A percentile compares a stretch with the other conserved stretches of the same genome.
These are phyloP conservation scores for Aspergillus persii DNA, from an alignment of 2,329 filamentous ascomycete genomes.

Conservation along the genomic window DNA sequence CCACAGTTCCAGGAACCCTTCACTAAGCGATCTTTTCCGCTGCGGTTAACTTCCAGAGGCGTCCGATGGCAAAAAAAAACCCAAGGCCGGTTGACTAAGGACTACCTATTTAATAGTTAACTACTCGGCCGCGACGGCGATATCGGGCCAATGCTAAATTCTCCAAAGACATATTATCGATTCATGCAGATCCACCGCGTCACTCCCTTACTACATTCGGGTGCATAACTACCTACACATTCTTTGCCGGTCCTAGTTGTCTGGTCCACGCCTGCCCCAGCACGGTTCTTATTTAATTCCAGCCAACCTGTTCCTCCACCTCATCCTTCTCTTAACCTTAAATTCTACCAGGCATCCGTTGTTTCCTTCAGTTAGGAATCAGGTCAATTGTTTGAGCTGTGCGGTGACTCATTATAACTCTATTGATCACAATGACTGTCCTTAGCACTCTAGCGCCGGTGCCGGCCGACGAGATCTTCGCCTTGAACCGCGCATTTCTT, in stretches of 20 bases:
- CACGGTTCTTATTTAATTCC: neutral
- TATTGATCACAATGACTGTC: constrained; percentile 26
- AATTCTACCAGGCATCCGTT: neutral
- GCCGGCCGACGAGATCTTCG: constrained; percentile 88
- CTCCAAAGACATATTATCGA: constrained; percentile 3
- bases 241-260: neutral
- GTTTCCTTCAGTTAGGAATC: neutral
- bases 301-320: constrained; percentile 11
- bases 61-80: constrained; percentile 8
- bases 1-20: constrained; percentile 10
- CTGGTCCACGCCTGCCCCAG: neutral
- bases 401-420: neutral
- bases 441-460: constrained; percentile 67
- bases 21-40: constrained; percentile 17
- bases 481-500: constrained; percentile 78
- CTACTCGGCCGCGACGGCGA: constrained; percentile 20
- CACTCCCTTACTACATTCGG: constrained; percentile 5
- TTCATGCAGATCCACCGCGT: constrained; percentile 9
- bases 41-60: neutral
- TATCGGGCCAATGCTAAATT: constrained; percentile 26
- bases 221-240: neutral
- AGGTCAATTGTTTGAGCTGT: neutral
- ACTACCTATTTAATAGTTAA: no score
- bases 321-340: constrained; percentile 5
- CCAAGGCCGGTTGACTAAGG: neutral